Evolutionary conservation across 2,329 filamentous ascomycete genomes (phyloP).

Genomic region (Huntiella decipiens): DNA sequence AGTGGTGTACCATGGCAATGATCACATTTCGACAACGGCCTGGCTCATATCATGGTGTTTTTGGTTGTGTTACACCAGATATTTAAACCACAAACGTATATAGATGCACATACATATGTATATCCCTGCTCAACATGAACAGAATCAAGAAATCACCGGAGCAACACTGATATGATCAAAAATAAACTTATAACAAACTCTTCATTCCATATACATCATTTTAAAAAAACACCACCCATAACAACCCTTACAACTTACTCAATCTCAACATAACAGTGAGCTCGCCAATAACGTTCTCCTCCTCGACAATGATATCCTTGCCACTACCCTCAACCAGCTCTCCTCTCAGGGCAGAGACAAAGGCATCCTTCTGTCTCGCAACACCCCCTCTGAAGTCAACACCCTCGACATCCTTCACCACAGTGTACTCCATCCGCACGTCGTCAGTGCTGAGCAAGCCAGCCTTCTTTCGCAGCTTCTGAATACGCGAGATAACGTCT

Average conservation of each 20-base stretch:
- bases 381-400: conserved; percentile 56
- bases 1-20: too few species aligned
- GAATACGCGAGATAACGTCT: conserved; percentile 85
- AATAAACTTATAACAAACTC: too few species aligned
- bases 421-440: conserved; percentile 80
- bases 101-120: too few species aligned
- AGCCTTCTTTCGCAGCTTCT: conserved; percentile 84
- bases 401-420: conserved; percentile 60
- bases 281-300: conserved; percentile 72
- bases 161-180: too few species aligned
- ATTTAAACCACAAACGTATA: too few species aligned
- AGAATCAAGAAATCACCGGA: too few species aligned
- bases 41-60: too few species aligned
- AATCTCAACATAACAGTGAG: conserved; percentile 62
- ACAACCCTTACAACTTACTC: conserved; percentile 41
- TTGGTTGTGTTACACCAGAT: too few species aligned
- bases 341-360: conserved; percentile 61
- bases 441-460: conserved; percentile 83
- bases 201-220: too few species aligned
- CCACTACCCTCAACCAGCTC: conserved; percentile 38
- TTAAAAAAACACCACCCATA: too few species aligned
- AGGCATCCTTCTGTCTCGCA: conserved; percentile 42
- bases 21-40: too few species aligned
- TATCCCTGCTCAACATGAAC: too few species aligned
- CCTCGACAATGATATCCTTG: conserved; percentile 46